These are phyloP conservation scores for Leucoagaricus sp. DNA, from an alignment of 1,284 basidiomycete species.

Conservation along the genomic window DNA sequence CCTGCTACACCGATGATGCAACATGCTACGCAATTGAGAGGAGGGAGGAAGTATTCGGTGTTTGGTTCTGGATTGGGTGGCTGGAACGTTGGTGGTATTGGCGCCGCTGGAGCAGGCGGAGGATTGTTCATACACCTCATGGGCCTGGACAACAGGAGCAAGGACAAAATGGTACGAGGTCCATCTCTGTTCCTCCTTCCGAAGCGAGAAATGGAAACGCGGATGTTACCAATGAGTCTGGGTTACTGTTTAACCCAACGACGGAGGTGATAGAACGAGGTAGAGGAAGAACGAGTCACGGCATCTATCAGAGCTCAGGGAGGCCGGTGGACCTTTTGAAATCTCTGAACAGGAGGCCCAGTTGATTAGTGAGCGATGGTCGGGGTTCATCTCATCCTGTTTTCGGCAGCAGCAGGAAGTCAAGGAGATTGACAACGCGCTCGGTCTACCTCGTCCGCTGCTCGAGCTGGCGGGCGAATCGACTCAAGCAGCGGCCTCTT, in stretches of 20 bases:
- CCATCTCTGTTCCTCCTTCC: conserved; percentile 38
- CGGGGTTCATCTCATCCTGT: no score
- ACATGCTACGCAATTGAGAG: conserved; percentile 35
- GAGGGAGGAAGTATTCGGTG: conserved; percentile 31
- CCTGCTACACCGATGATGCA: conserved; percentile 60
- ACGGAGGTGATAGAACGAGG: conserved; percentile 1
- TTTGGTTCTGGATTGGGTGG: conserved; percentile 27
- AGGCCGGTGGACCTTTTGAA: no score
- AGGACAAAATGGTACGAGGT: conserved; percentile 24
- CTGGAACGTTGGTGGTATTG: conserved; percentile 8
- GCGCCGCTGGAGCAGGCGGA: not conserved
- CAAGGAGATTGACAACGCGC: no score
- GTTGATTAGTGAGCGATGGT: no score
- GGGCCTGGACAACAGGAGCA: conserved; percentile 18
- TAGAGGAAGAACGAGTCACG: not conserved
- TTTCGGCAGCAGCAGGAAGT: no score
- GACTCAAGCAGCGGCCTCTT: no score
- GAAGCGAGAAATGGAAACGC: conserved; percentile 27
- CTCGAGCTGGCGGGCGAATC: no score
- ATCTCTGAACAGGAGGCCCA: no score
- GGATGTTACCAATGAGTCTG: not conserved
- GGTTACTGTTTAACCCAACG: conserved; percentile 4
- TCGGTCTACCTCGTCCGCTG: no score
- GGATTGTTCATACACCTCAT: conserved; percentile 2
- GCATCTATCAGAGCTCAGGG: no score